Evolutionary conservation across 768 basidiomycete species (phyloP).

Genomic region (Xerocomellus dryophilus): DNA sequence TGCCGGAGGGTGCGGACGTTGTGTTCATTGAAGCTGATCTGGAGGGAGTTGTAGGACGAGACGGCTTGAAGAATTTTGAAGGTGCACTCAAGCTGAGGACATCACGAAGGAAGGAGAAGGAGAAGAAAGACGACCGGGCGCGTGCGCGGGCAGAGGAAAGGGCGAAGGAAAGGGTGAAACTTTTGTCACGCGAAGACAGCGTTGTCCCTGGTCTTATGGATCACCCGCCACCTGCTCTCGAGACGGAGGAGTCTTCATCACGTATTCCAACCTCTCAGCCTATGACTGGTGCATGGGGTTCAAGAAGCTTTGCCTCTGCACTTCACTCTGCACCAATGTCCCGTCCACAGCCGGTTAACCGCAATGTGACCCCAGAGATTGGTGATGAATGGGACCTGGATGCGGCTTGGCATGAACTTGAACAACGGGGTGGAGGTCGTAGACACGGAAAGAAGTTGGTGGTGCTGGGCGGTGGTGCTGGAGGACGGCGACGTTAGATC

Average conservation of each 20-base stretch:
- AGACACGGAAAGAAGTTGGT: conserved; percentile 64
- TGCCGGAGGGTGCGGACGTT: conserved; percentile 89
- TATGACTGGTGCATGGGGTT: conserved; percentile 67
- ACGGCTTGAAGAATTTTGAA: conserved; percentile 81
- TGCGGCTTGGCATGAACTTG: conserved; percentile 77
- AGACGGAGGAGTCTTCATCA: conserved; percentile 14
- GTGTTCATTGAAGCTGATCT: conserved; percentile 91
- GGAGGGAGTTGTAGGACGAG: conserved; percentile 67
- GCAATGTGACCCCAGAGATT: conserved; percentile 27
- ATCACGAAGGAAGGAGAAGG: conserved; percentile 74
- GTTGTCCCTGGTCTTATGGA: conserved; percentile 3
- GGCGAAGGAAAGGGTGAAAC: conserved; percentile 55
- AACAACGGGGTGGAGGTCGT: conserved; percentile 54
- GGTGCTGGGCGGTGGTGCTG: conserved; percentile 65
- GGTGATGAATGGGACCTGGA: conserved; percentile 77
- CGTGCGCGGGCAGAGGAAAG: conserved; percentile 72
- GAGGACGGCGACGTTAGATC: conserved; percentile 45
- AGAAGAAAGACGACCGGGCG: conserved; percentile 83
- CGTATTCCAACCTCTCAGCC: conserved; percentile 10
- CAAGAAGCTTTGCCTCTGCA: conserved; percentile 79
- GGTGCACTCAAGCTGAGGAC: conserved; percentile 74
- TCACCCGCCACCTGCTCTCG: conserved; percentile 5
- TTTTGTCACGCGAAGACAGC: conserved; percentile 22
- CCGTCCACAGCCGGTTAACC: conserved; percentile 38
- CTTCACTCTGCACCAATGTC: conserved; percentile 54